Evolutionary conservation across 257 asterid species (phyloP).

Genomic region (Solanum arcanum): DNA sequence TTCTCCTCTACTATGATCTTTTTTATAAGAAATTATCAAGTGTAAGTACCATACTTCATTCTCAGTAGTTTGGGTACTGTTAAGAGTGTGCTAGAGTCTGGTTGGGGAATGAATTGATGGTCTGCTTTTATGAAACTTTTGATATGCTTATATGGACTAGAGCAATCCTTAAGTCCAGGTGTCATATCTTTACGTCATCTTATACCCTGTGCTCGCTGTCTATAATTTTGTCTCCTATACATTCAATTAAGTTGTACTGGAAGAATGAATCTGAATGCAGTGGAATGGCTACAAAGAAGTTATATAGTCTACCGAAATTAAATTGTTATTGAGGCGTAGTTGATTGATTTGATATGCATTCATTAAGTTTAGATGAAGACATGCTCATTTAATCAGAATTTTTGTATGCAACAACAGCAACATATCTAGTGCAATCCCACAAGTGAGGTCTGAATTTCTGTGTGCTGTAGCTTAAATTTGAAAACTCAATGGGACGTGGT

Average conservation of each 20-base stretch:
- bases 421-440: background rate
- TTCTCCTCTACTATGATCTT: background rate
- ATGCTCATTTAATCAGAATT: background rate
- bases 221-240: background rate
- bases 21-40: background rate
- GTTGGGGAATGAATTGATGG: background rate
- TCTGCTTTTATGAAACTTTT: background rate
- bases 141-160: background rate
- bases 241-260: background rate
- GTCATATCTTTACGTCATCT: background rate
- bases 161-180: background rate
- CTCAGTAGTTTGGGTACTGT: background rate
- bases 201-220: background rate
- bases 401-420: background rate
- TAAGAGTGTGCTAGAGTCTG: background rate
- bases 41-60: background rate
- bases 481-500: background rate
- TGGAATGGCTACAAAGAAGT: background rate
- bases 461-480: background rate
- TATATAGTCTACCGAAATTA: background rate
- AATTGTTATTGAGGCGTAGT: background rate
- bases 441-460: background rate
- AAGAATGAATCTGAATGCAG: background rate
- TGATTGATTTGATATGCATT: background rate
- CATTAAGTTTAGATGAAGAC: background rate